phyloP scores from a whole-genome alignment of 2,329 filamentous ascomycete genomes.

The Penicillium capsulatum region DNA sequence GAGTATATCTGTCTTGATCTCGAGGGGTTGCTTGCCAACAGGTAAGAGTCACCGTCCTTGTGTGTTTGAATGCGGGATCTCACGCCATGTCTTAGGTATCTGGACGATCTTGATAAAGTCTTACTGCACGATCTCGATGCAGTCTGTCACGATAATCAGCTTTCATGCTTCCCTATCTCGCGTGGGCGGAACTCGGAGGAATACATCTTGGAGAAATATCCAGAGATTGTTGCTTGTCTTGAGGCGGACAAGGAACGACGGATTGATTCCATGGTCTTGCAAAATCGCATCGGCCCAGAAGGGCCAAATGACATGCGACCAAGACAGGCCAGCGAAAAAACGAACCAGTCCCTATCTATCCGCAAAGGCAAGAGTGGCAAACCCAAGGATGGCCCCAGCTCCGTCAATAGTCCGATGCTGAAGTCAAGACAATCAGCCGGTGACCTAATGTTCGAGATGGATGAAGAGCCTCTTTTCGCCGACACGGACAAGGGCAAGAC shows the following conservation, averaged over 20 bases:
- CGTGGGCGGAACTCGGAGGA: slow-evolving; percentile 68
- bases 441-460: slow-evolving; percentile 93
- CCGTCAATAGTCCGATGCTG: slow-evolving; percentile 61
- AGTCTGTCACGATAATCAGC: slow-evolving; percentile 76
- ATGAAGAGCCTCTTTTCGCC: slow-evolving; percentile 59
- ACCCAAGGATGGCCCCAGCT: slow-evolving; percentile 40
- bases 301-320: slow-evolving; percentile 62
- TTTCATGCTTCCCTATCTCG: slow-evolving; percentile 70
- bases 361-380: slow-evolving; percentile 40
- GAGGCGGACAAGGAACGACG: slow-evolving; percentile 54
- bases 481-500: slow-evolving; percentile 30
- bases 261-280: slow-evolving; percentile 72
- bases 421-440: slow-evolving; percentile 63
- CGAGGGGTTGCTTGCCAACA: slow-evolving; percentile 87
- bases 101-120: slow-evolving; percentile 81
- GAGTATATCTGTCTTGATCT: slow-evolving; percentile 91
- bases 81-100: slow-evolving; percentile 47
- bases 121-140: slow-evolving; percentile 75
- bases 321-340: slow-evolving; percentile 62
- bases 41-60: slow-evolving; percentile 39
- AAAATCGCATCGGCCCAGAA: slow-evolving; percentile 58
- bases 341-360: slow-evolving; percentile 43
- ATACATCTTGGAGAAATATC: slow-evolving; percentile 44
- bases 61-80: slow-evolving; percentile 4
- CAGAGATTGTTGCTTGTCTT: slow-evolving; percentile 39